These are phyloP conservation scores for Colletotrichum navitas DNA, from an alignment of 2,329 filamentous ascomycete genomes.

Conservation along the genomic window DNA sequence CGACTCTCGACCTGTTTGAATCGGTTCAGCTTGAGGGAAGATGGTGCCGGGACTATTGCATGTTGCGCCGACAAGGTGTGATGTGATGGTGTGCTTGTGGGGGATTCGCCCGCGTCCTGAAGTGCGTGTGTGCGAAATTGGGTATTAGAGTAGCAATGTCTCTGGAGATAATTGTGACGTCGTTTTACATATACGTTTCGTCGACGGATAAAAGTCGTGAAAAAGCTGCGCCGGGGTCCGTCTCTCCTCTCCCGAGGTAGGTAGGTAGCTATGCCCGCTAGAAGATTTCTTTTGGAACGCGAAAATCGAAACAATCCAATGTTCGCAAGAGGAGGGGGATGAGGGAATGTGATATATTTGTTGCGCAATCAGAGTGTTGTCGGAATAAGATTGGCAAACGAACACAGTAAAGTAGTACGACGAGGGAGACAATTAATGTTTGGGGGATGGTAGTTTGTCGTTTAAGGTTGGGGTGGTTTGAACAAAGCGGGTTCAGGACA, in stretches of 20 bases:
- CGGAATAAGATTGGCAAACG: constrained; percentile 22
- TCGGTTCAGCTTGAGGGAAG: constrained; percentile 22
- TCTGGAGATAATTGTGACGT: constrained; percentile 36
- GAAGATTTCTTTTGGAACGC: constrained; percentile 3
- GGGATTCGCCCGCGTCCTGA: not conserved
- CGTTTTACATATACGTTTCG: constrained; percentile 40
- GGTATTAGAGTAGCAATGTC: constrained; percentile 23
- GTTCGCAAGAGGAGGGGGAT: not conserved
- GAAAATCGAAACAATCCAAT: not conserved
- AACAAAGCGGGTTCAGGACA: not conserved
- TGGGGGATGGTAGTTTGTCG: not conserved
- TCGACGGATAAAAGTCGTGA: constrained; percentile 40
- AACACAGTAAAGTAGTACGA: constrained; percentile 2
- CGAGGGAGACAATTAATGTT: constrained; percentile 5
- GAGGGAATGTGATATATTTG: not conserved
- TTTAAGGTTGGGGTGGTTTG: constrained; percentile 5
- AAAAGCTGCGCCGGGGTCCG: constrained; percentile 35
- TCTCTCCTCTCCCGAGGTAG: constrained; percentile 9
- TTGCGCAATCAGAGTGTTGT: constrained; percentile 19
- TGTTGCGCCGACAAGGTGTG: constrained; percentile 23
- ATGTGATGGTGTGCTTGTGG: not conserved
- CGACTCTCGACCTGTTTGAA: constrained; percentile 24
- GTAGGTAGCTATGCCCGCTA: constrained; percentile 18
- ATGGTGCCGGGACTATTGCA: constrained; percentile 35
- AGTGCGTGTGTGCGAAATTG: not conserved